Base-by-base conservation (phyloP, 2,329 filamentous ascomycete genomes). In the Calonectria hongkongensis region DNA sequence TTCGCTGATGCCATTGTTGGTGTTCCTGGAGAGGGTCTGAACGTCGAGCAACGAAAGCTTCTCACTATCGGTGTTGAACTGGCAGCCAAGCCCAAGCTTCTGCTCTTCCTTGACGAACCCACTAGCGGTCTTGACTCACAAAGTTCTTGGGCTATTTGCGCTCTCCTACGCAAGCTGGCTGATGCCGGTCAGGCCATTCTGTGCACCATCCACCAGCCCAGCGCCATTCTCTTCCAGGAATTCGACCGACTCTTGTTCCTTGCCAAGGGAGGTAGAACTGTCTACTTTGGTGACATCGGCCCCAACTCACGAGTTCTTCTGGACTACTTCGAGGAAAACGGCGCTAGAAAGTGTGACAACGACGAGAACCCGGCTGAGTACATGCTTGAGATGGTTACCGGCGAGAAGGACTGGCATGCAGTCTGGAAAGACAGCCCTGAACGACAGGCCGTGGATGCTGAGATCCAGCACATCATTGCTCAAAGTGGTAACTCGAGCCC, bases 1-100 rank as follows among this genome's bases (percentile, higher is more conserved):
- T 92, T 91, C 66, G 89, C 90, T 9, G 88, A 92, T 64, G 89
- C 89, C 4, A 86, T 92, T 13, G 89, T 92, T 50, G 91, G 91
- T 76, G 84, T 87, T 0, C 87, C 89, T 2, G 90, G 90, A 1
- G 87, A 87, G 64, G 89, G 88, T 43, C 83, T 91, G 8, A 89
- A 89, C 56, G 87, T 90, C 15, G 88, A 90, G 73, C 89, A 91
- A 75, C 84, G 88, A 12, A 91, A 91, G 79, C 85, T 88, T 1
- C 80, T 91, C 0, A 91, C 88, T 0, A 91, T 91, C 66, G 89
- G 88, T 30, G 86, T 89, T 7, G 88, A 89, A 66, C 83, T 89
- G 3, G 87, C 86, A 0, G 86, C 87, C 15, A 88, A 88, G 73
- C 88, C 88, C 0, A 85, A 85, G 72, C 85, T 91, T 5, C 82